phyloP scores from a whole-genome alignment of 805 yeast species.

The Myxozyma neotropica region DNA sequence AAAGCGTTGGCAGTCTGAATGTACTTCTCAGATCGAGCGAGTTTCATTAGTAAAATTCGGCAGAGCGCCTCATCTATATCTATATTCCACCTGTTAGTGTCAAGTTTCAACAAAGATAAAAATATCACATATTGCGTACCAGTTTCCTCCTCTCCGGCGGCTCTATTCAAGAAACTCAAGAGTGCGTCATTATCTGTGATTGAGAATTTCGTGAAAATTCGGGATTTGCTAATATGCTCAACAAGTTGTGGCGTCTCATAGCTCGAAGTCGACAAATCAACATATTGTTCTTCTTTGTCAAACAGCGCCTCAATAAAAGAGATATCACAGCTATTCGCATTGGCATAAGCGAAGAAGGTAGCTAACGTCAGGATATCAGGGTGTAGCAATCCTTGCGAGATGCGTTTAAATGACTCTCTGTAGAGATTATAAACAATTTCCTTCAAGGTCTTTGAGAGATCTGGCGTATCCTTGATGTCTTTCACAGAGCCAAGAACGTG shows the following conservation, averaged over 20 bases:
- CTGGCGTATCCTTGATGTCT: conserved; percentile 21
- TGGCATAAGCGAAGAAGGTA: conserved; percentile 35
- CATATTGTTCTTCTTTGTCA: conserved; percentile 17
- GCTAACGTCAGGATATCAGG: conserved; percentile 53
- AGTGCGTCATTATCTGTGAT: conserved; percentile 10
- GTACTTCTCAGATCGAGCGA: conserved; percentile 25
- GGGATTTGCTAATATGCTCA: conserved; percentile 9
- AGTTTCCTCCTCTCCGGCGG: conserved; percentile 4
- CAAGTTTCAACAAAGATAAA: no score
- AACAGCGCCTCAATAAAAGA: conserved; percentile 23
- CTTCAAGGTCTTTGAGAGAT: conserved; percentile 36
- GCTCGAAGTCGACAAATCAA: conserved; percentile 15
- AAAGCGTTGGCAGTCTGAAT: conserved; percentile 11
- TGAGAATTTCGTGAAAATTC: conserved; percentile 11
- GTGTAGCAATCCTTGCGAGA: conserved; percentile 52
- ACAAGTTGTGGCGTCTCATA: conserved; percentile 17
- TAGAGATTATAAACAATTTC: conserved; percentile 48
- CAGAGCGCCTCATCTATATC: conserved; percentile 22
- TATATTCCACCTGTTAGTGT: not conserved
- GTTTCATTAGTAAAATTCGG: conserved; percentile 23
- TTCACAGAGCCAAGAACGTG: conserved; percentile 38
- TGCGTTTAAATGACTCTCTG: conserved; percentile 49
- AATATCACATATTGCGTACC: conserved; percentile 11
- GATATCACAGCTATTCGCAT: conserved; percentile 10
- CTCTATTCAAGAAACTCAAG: conserved; percentile 4